These are phyloP conservation scores for Auricularia heimuer DNA, from an alignment of 768 basidiomycete genomes.

Conservation along the genomic window DNA sequence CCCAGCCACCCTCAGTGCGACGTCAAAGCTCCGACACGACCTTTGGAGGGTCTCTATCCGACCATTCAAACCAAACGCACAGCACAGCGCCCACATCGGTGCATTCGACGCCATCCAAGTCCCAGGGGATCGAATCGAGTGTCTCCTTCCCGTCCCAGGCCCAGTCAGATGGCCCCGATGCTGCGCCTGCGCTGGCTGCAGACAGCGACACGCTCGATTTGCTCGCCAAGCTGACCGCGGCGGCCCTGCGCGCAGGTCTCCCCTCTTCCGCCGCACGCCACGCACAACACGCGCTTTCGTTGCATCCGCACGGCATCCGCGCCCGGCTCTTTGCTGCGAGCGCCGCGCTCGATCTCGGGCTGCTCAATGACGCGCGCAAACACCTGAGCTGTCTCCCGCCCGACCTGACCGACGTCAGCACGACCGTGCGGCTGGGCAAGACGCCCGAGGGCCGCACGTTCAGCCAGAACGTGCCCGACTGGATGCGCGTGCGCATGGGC, in stretches of 20 bases:
- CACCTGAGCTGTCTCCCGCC: neutral
- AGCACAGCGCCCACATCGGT: neutral
- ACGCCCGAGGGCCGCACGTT: neutral
- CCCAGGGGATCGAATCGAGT: neutral
- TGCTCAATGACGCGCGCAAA: neutral
- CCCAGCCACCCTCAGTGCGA: too few species aligned
- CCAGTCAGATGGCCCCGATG: neutral
- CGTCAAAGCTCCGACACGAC: too few species aligned
- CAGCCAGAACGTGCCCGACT: neutral
- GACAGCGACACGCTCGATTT: neutral
- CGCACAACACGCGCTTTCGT: neutral
- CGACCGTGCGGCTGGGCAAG: neutral
- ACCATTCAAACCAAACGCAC: too few species aligned
- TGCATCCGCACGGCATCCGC: neutral
- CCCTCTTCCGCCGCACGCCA: neutral
- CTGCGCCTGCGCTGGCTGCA: neutral
- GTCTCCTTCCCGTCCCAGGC: neutral
- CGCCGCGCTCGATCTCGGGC: neutral
- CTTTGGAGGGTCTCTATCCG: too few species aligned
- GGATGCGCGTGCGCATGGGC: slow-evolving; percentile 1
- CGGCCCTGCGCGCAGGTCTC: neutral
- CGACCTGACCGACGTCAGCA: neutral
- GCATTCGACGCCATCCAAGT: neutral
- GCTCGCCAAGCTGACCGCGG: neutral
- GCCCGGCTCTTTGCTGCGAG: neutral